These are phyloP conservation scores for Strobilomyces dryophilus DNA, from an alignment of 768 basidiomycete species.

Conservation along the genomic window DNA sequence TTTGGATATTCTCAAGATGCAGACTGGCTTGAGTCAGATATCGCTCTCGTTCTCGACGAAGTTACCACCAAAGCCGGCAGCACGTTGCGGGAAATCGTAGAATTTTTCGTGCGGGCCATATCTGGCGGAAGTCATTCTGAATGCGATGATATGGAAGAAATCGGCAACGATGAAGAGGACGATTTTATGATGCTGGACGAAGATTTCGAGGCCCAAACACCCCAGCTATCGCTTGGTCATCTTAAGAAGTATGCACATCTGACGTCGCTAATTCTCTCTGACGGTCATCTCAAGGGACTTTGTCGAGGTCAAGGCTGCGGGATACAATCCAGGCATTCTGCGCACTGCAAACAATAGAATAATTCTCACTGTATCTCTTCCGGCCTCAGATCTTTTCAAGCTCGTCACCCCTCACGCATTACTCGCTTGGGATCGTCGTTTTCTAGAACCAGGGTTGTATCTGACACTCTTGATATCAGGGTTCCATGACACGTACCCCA, in stretches of 20 bases:
- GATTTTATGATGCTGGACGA: constrained; percentile 18
- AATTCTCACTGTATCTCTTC: constrained; percentile 53
- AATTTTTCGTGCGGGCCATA: constrained; percentile 35
- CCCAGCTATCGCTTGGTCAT: background rate
- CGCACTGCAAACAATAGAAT: constrained; percentile 49
- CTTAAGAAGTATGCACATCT: background rate
- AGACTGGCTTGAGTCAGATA: constrained; percentile 33
- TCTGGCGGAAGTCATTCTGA: constrained; percentile 33
- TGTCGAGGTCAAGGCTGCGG: constrained; percentile 50
- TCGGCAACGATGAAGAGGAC: constrained; percentile 31
- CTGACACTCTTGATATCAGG: constrained; percentile 65
- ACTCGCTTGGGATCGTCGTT: constrained; percentile 68
- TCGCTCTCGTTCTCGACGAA: constrained; percentile 42
- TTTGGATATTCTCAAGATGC: constrained; percentile 52
- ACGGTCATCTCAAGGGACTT: constrained; percentile 44
- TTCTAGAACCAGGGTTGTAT: constrained; percentile 53
- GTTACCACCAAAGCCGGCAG: constrained; percentile 40
- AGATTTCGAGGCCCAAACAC: background rate
- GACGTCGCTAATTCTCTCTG: background rate
- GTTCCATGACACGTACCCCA: constrained; percentile 50
- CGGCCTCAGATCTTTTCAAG: constrained; percentile 46
- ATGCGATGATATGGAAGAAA: constrained; percentile 33
- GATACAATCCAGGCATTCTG: constrained; percentile 58
- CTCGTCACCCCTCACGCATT: constrained; percentile 61
- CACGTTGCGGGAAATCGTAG: constrained; percentile 43